Evolutionary conservation across 1,139 yeast genomes (phyloP).

Genomic region (Nematodospora anomalae): DNA sequence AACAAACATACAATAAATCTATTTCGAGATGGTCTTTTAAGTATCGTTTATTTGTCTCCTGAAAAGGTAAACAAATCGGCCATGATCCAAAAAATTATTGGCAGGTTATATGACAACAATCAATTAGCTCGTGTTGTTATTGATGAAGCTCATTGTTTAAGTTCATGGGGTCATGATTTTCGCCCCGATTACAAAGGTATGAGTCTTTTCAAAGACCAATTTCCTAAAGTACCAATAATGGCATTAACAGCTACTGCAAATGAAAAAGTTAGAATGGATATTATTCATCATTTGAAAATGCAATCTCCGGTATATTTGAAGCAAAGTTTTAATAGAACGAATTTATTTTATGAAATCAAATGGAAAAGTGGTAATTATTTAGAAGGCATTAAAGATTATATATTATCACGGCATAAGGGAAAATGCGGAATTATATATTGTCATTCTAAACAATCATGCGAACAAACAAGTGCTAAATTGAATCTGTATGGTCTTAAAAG

Average conservation of each 20-base stretch:
- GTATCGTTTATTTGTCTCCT: slow-evolving; percentile 86
- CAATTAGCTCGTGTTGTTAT: slow-evolving; percentile 83
- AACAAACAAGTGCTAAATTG: slow-evolving; percentile 68
- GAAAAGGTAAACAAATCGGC: slow-evolving; percentile 87
- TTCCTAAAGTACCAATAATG: slow-evolving; percentile 85
- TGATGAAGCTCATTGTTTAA: slow-evolving; percentile 98
- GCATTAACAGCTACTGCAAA: slow-evolving; percentile 98
- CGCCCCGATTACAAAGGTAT: slow-evolving; percentile 92
- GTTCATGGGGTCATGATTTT: slow-evolving; percentile 99
- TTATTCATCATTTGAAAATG: slow-evolving; percentile 69
- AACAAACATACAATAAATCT: slow-evolving; percentile 61
- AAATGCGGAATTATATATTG: slow-evolving; percentile 92
- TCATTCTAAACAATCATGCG: slow-evolving; percentile 87
- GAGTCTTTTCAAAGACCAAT: slow-evolving; percentile 67
- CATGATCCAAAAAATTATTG: slow-evolving; percentile 66
- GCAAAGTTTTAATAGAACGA: slow-evolving; percentile 88
- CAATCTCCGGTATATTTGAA: slow-evolving; percentile 54
- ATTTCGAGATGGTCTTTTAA: slow-evolving; percentile 65
- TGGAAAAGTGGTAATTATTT: slow-evolving; percentile 59
- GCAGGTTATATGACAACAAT: slow-evolving; percentile 51
- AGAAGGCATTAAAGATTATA: slow-evolving; percentile 60
- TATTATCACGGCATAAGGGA: slow-evolving; percentile 51
- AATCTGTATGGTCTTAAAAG: slow-evolving; percentile 61
- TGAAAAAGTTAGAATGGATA: slow-evolving; percentile 85
- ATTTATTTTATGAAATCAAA: slow-evolving; percentile 75